phyloP scores from a whole-genome alignment of 352 stramenopile species.

The Blastocystis hominis region DNA sequence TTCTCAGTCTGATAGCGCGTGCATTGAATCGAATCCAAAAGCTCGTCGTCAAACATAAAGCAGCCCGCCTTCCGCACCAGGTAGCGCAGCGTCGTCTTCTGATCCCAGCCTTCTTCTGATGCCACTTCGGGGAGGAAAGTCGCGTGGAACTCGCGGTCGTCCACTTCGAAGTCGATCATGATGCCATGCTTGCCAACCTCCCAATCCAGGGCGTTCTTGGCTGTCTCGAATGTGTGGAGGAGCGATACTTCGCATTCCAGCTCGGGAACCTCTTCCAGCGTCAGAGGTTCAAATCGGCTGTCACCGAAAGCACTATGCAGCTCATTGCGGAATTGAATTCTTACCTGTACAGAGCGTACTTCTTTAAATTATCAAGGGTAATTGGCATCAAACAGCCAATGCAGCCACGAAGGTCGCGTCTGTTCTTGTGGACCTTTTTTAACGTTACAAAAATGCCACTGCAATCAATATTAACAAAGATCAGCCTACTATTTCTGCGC shows the following conservation, averaged over 20 bases:
- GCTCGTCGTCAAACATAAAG: background rate
- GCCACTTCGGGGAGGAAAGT: slow-evolving; percentile 56
- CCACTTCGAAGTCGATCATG: slow-evolving; percentile 57
- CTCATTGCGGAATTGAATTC: background rate
- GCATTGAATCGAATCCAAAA: slow-evolving; percentile 35
- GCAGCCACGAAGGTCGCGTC: slow-evolving; percentile 27
- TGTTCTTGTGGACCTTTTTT: background rate
- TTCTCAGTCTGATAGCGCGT: slow-evolving; percentile 53
- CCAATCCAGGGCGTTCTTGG: slow-evolving; percentile 16
- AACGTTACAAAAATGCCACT: slow-evolving; percentile 57
- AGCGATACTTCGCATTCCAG: slow-evolving; percentile 36
- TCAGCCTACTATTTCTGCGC: slow-evolving; percentile 36
- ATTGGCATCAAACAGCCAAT: slow-evolving; percentile 52
- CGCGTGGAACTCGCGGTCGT: background rate
- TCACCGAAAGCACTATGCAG: slow-evolving; percentile 28
- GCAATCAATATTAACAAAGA: background rate
- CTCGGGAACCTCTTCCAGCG: slow-evolving; percentile 30
- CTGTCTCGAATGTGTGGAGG: slow-evolving; percentile 49
- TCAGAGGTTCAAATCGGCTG: slow-evolving; percentile 19
- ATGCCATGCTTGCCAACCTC: slow-evolving; percentile 56
- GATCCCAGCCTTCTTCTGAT: slow-evolving; percentile 40
- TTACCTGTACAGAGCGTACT: slow-evolving; percentile 51
- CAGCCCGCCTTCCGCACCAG: slow-evolving; percentile 45
- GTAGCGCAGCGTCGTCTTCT: slow-evolving; percentile 27
- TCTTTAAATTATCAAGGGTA: slow-evolving; percentile 23